A percentile compares a stretch with the other conserved stretches of the same genome.
phyloP scores from a whole-genome alignment of 148 eudicot genomes.

The Rhododendron kiyosumense region DNA sequence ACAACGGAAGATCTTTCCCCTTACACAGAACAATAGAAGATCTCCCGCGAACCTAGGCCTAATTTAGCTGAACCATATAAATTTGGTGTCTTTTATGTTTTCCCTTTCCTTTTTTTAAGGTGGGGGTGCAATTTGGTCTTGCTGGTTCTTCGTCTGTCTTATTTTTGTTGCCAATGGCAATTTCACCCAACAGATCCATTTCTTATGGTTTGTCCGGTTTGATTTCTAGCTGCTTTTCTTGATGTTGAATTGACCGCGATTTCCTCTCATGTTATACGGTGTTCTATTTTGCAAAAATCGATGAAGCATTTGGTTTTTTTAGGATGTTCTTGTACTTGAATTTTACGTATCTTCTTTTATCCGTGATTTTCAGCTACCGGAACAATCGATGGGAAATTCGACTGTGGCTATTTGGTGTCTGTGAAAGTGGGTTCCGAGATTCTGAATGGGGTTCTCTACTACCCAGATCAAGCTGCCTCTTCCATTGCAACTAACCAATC shows the following conservation, averaged over 20 bases:
- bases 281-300: neutral
- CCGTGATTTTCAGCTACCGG: conserved; percentile 37
- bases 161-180: neutral
- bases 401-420: conserved; percentile 66
- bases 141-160: neutral
- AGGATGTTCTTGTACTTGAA: neutral
- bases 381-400: conserved; percentile 60
- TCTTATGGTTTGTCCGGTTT: neutral
- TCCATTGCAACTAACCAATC: conserved; percentile 16
- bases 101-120: neutral
- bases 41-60: neutral
- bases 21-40: neutral
- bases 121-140: neutral
- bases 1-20: neutral
- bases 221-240: neutral
- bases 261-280: neutral
- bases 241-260: neutral
- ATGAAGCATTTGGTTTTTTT: neutral
- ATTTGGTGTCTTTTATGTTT: neutral
- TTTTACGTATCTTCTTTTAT: neutral
- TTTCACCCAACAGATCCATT: neutral
- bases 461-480: conserved; percentile 32
- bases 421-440: conserved; percentile 49
- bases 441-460: conserved; percentile 59
- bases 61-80: neutral